These are phyloP conservation scores for Stagonosporopsis tanaceti DNA, from an alignment of 2,329 filamentous ascomycete genomes.

Conservation along the genomic window DNA sequence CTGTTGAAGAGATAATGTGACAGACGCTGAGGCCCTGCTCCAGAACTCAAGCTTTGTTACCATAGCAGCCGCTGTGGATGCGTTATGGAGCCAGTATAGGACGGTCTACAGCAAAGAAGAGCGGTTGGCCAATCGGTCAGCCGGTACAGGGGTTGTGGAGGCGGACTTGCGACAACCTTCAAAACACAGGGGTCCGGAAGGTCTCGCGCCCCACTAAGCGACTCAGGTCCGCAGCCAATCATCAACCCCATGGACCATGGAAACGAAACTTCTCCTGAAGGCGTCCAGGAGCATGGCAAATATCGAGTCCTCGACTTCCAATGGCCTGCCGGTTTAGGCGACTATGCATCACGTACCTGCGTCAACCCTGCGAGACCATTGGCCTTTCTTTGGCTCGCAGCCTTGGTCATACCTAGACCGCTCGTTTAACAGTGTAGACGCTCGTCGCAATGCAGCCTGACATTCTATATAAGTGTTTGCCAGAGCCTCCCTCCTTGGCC, in stretches of 20 bases:
- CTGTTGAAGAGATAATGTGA: slow-evolving; percentile 26
- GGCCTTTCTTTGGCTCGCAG: slow-evolving; percentile 42
- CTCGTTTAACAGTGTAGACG: slow-evolving; percentile 45
- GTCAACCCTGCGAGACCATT: slow-evolving; percentile 21
- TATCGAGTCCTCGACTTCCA: slow-evolving; percentile 21
- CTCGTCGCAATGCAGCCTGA: slow-evolving; percentile 27
- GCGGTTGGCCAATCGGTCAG: slow-evolving; percentile 39
- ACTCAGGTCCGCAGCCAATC: slow-evolving; percentile 38
- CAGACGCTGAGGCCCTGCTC: slow-evolving; percentile 10
- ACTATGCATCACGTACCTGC: slow-evolving; percentile 43
- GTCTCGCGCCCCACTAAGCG: slow-evolving; percentile 38
- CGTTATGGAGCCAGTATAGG: slow-evolving; percentile 17
- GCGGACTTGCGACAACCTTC: slow-evolving; percentile 39
- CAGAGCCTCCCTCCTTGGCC: slow-evolving; percentile 18
- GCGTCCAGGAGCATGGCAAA: slow-evolving; percentile 23
- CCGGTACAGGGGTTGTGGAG: slow-evolving; percentile 24
- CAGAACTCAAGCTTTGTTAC: slow-evolving; percentile 29
- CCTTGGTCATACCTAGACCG: slow-evolving; percentile 29
- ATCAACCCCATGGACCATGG: slow-evolving; percentile 17
- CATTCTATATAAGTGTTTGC: slow-evolving; percentile 37
- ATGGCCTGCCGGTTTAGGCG: slow-evolving; percentile 27
- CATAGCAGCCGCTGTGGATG: slow-evolving; percentile 27
- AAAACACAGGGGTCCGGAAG: slow-evolving; percentile 40
- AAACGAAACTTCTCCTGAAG: slow-evolving; percentile 41
- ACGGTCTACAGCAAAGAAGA: slow-evolving; percentile 23